Evolutionary conservation across 441 rosid genomes (phyloP), one percentile per base, ranked within the genome.

Genomic region (Erysimum cheiri): DNA sequence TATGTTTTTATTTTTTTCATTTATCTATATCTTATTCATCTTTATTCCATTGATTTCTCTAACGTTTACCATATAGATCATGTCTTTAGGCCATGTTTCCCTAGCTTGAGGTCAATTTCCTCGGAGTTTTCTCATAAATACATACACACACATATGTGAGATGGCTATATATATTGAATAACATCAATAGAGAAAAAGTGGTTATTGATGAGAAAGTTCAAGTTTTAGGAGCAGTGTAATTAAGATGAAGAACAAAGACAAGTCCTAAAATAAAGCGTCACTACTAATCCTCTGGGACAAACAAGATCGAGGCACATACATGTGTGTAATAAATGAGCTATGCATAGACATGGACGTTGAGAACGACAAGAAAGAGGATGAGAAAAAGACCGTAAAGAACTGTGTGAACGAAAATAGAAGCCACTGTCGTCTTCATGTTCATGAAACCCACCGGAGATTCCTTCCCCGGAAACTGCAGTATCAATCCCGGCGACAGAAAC

Each of bases 381-480:
- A 93, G 86, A 54, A 90, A 75, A 77, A 93, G 80, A 80, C 83
- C 82, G 14, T 80, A 90, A n/a, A 93, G 80, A 61, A 93, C 77
- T 7, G 85, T 72, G 59, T 93, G 97, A 1, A 85, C 89, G 43
- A 88, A 80, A 11, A 90, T 79, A 71, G 98, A 77, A 3, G 96
- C 86, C 0, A 91, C 3, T 40, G 89, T 88, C 0, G 97, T 93
- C 88, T 89, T 87, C 98, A 93, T 90, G 86, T 83, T 90, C 83
- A 87, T 71, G 79, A 87, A 88, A 56, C 81, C 97, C n/a, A 90
- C 55, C 0, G 96, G 88, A 17, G 80, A 75, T 46, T 85, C 80
- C 83, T 78, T 90, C 2, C 86, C 93, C 0, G 96, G 97, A 52
- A 88, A 79, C 64, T 90, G 98, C 2, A 90, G 47, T 52, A 90